Conservation (phyloP, 495 filamentous ascomycete genomes). For the Talaromyces liani region DNA sequence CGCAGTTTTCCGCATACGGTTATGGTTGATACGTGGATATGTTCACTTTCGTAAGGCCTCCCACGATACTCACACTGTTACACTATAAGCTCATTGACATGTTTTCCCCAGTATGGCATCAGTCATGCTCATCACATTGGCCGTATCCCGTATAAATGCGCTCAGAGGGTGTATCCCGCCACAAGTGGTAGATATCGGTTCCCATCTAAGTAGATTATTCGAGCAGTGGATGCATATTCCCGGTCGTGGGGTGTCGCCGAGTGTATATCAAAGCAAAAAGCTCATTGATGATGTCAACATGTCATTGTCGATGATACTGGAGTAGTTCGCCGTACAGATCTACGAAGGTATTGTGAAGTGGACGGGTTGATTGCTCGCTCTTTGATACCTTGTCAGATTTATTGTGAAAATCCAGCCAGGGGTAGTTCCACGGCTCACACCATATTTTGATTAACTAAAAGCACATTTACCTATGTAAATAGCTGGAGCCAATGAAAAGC, state of each 20-base stretch:
- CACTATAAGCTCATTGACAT: not conserved
- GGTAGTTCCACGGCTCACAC: not conserved
- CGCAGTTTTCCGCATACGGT: slow-evolving; percentile 31
- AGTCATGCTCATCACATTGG: not conserved
- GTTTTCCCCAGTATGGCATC: not conserved
- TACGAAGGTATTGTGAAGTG: not conserved
- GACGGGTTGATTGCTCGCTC: not conserved
- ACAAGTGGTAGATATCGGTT: slow-evolving; percentile 13
- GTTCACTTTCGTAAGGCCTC: slow-evolving; percentile 35
- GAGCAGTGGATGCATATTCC: slow-evolving; percentile 16
- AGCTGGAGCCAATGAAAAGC: not conserved
- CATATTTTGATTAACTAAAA: not conserved
- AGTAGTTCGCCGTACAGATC: not conserved
- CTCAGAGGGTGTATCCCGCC: slow-evolving; percentile 8
- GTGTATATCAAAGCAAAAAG: not conserved
- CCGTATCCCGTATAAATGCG: not conserved
- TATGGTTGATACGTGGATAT: slow-evolving; percentile 43
- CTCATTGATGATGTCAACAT: not conserved
- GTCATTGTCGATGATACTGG: not conserved
- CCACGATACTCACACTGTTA: not conserved
- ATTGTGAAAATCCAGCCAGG: not conserved
- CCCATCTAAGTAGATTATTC: slow-evolving; percentile 13
- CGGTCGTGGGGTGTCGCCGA: slow-evolving; percentile 10
- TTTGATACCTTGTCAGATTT: not conserved
- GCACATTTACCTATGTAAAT: not conserved